Base-by-base conservation (phyloP, 768 basidiomycete species). In the Kwoniella newhampshirensis region DNA sequence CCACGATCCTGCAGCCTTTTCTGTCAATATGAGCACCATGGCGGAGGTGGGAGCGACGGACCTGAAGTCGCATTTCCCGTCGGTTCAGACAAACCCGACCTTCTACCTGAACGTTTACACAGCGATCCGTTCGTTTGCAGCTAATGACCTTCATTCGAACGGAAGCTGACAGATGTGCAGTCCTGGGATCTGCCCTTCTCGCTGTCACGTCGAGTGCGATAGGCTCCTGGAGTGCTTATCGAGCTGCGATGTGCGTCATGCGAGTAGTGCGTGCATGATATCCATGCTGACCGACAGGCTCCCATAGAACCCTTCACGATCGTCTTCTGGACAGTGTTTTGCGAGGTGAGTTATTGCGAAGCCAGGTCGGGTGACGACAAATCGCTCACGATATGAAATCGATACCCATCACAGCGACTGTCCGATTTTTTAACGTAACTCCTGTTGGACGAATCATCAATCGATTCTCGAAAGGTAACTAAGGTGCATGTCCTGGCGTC, bases 381-480 rank as follows among this genome's bases (percentile, higher is more conserved):
- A 32, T 32, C 7, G 13, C 32, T 32, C 7, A 6, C 21, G 21
- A n/a, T 20, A 18, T 39, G 30, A 30, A 4, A 39, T 32, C 57
- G 28, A 45, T 32, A 27, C 25, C n/a, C n/a, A 13, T 5, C 21
- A 12, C 39, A 61, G 61, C 63, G 3, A 71, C 70, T 26, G 62
- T 74, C 43, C 59, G 71, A n/a, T 76, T 70, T 54, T 74, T 69
- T 61, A 68, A 69, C 45, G 59, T 67, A 20, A 76, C 54, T 9
- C 73, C 69, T 25, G 51, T 69, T 84, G 88, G 89, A 36, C 86
- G 88, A 2, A 86, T 92, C 82, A 80, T 92, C 64, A 92, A 91
- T 75, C 83, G 90, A 4, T 91, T 92, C 68, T 86, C 67, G 84
- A 67, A 87, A 85, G 55, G 42, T 50, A 37, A 43, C 62, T 35